Evolutionary conservation across 225 moss, liverwort and hornwort genomes (phyloP).

Genomic region (Physcomitrium patens): DNA sequence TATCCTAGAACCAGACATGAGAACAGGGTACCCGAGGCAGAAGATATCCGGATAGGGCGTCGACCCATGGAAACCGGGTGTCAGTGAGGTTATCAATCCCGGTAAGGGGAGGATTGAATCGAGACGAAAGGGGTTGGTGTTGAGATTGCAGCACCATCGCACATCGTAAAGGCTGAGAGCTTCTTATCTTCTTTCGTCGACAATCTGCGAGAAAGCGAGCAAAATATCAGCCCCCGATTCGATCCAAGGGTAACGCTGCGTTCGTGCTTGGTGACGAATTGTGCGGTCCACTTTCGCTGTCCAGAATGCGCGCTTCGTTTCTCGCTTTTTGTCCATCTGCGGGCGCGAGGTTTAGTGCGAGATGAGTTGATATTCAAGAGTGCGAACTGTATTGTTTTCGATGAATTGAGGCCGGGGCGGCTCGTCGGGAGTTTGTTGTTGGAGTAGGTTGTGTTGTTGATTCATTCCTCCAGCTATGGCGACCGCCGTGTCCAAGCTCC

Average conservation of each 20-base stretch:
- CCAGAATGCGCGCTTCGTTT: too few relatives aligned
- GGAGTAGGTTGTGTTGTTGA: neutral
- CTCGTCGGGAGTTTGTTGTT: neutral
- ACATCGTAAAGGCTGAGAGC: conserved; percentile 24
- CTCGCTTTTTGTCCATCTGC: neutral
- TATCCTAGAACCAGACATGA: too few relatives aligned
- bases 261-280: neutral
- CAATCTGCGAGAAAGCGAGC: neutral
- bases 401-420: neutral
- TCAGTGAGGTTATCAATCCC: too few relatives aligned
- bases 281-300: neutral
- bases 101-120: too few relatives aligned
- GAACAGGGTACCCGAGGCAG: too few relatives aligned
- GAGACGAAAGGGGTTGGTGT: too few relatives aligned
- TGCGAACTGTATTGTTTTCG: too few relatives aligned
- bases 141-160: too few relatives aligned
- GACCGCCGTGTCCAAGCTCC: conserved; percentile 39
- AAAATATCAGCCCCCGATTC: neutral
- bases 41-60: neutral
- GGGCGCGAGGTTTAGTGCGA: too few relatives aligned
- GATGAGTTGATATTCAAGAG: too few relatives aligned
- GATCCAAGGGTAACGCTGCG: conserved; percentile 14
- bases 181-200: conserved; percentile 30
- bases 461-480: conserved; percentile 32
- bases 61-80: neutral